These are phyloP conservation scores for Lanmaoa pseudosensibilis DNA, from an alignment of 768 basidiomycete genomes.

Conservation along the genomic window DNA sequence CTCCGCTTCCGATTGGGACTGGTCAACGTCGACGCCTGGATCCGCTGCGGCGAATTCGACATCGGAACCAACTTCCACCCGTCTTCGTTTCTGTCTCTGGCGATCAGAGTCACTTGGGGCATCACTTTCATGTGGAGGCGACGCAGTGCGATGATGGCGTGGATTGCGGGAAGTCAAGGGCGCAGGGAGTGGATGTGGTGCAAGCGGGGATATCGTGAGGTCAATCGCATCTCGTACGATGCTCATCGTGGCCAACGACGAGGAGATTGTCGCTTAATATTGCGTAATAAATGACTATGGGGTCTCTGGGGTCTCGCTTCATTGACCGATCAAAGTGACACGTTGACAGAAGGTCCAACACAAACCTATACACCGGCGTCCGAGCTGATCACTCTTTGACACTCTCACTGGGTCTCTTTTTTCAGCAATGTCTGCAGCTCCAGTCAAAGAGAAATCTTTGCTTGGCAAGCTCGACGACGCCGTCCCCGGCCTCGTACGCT, in stretches of 20 bases:
- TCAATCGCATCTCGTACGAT: neutral
- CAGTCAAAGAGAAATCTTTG: slow-evolving; percentile 33
- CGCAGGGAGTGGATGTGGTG: neutral
- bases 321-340: slow-evolving; percentile 6
- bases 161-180: neutral
- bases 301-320: slow-evolving; percentile 18
- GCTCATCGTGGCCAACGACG: slow-evolving; percentile 26
- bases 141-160: slow-evolving; percentile 1
- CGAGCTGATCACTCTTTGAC: neutral
- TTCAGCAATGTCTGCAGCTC: slow-evolving; percentile 12
- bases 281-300: slow-evolving; percentile 15
- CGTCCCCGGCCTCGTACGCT: slow-evolving; percentile 58
- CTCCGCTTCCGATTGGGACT: neutral
- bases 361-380: neutral
- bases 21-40: neutral
- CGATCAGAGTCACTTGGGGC: slow-evolving; percentile 1
- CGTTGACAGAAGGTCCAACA: neutral
- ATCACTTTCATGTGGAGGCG: neutral
- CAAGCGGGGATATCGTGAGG: slow-evolving; percentile 6
- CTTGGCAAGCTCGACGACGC: slow-evolving; percentile 65
- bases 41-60: neutral
- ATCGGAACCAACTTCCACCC: slow-evolving; percentile 2
- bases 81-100: slow-evolving; percentile 18
- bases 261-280: slow-evolving; percentile 8
- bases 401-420: neutral